Conservation (phyloP, 2,329 filamentous ascomycete species). For the Reticulascus tulasneorum region DNA sequence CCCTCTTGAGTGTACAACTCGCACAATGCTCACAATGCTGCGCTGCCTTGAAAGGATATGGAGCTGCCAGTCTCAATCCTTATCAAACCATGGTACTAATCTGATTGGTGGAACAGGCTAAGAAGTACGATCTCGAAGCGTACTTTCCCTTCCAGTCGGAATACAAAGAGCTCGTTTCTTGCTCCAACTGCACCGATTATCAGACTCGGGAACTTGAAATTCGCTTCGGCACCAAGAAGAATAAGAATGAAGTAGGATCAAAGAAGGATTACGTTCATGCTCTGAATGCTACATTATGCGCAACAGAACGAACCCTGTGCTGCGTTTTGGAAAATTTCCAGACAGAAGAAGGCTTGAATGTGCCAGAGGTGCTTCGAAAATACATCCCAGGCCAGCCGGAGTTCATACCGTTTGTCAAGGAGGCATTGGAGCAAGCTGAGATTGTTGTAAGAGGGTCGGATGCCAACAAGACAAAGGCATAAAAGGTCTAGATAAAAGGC, state of each 20-base stretch:
- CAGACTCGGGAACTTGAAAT: conserved; percentile 93
- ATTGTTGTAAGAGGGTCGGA: too few relatives aligned
- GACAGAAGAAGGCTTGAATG: conserved; percentile 76
- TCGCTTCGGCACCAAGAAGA: conserved; percentile 76
- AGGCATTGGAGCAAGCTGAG: too few relatives aligned
- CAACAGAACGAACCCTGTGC: conserved; percentile 88
- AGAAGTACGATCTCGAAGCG: conserved; percentile 95
- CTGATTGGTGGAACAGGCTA: conserved; percentile 55
- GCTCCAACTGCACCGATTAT: conserved; percentile 77
- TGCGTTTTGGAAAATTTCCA: conserved; percentile 97
- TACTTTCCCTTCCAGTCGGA: conserved; percentile 96
- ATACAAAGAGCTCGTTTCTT: conserved; percentile 97
- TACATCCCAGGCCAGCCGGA: conserved; percentile 88
- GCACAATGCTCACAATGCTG: too few relatives aligned
- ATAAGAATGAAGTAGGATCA: conserved; percentile 9
- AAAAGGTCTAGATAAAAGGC: too few relatives aligned
- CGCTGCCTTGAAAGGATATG: too few relatives aligned
- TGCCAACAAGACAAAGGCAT: too few relatives aligned
- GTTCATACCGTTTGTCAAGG: conserved; percentile 84
- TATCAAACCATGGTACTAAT: too few relatives aligned
- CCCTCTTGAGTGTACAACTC: too few relatives aligned
- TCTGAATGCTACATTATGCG: conserved; percentile 84
- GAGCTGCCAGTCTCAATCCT: too few relatives aligned
- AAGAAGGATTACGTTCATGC: conserved; percentile 93
- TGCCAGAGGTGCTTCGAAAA: conserved; percentile 80